Evolutionary conservation across 2,329 filamentous ascomycete species (phyloP), one percentile per base, ranked within the genome.

Genomic region (Scytalidium sp.): DNA sequence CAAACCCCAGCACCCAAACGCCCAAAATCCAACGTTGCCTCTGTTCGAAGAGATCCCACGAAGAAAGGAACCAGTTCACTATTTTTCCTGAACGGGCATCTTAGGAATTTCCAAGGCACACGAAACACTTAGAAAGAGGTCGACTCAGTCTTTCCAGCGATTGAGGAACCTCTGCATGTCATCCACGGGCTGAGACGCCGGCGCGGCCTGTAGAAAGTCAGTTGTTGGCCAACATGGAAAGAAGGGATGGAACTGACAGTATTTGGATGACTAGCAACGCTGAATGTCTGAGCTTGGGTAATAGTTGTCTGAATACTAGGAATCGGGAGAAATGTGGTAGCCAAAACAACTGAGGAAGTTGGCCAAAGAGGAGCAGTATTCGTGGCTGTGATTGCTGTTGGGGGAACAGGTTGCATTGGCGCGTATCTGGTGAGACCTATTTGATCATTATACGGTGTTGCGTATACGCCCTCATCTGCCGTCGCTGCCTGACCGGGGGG

Each of bases 331-430:
- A 53, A 66, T 2, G 63, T 65, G 19, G 55, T 65, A 21, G 66
- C 69, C 13, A 68, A 52, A 8, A 50, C 48, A 25, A 67, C 67
- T 6, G 61, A 56, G 29, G 65, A 69, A 3, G 65, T 68, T 32
- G 69, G 66, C 49, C 62, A 67, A 21, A 65, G 60, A 44, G 64
- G 67, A 20, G 54, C 56, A n/a, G 62, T 63, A 13, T 63, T 64
- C 15, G 65, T 68, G n/a, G 65, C 66, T 23, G 65, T 70, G 41
- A 72, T 72, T 2, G 52, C 56, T 8, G 63, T 66, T n/a, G 58
- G 58, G 19, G 68, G 68, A 41, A 67, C 56, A 22, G 62, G 63
- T 51, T 70, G 68, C 68, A 71, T 70, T 13, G 68, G 67, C 41
- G 69, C 69, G 52, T 70, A 72, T 58, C 59, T 65, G 2, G 63